Evolutionary conservation across 371 early-diverging fungal species (phyloP), one percentile per base, ranked within the genome.

Genomic region (Apophysomyces elegans): DNA sequence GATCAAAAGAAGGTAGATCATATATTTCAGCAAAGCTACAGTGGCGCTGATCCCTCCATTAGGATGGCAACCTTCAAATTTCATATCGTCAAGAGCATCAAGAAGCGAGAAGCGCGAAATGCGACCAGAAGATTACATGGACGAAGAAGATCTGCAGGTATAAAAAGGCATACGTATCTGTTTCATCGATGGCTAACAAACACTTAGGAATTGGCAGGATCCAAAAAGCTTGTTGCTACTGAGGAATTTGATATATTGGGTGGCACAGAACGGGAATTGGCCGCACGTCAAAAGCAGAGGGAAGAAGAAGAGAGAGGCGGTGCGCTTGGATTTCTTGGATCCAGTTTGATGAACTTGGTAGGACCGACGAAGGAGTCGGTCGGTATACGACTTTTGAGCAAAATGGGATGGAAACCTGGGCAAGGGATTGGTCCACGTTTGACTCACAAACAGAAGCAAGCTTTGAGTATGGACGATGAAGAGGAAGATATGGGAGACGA

Each of bases 91-190:
- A 5, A 76, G 88, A 56, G 65, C 63, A 11, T 62, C 78, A 32
- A 78, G 89, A 41, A 71, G 72, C 9, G 81, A 84, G 47, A 62
- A 69, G 56, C 81, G 77, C 50, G 70, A 65, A 21, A 71, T 71
- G 12, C 73, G 75, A 59, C 87, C 88, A 56, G 93, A 96, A 69
- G 95, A 95, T 71, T 95, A 86, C 59, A 96, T 96, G 96, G 96
- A 96, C 70, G 94, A 93, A 43, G 96, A 96, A 67, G 96, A 96
- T 72, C 61, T 91, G 37, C 85, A 84, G 69, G 93, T 84, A 77
- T 14, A 69, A 32, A 35, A 18, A 9, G 32, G 32, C 32, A 2
- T 26, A 36, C 13, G 57, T 13, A 50, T 38, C 36, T 13, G 37
- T 32, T 50, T 8, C 0, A 21, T 5, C 2, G 41, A 39, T 8